Evolutionary conservation across 208 protist genomes (phyloP), one percentile per base, ranked within the genome.

Genomic region (Willaertia magna): DNA sequence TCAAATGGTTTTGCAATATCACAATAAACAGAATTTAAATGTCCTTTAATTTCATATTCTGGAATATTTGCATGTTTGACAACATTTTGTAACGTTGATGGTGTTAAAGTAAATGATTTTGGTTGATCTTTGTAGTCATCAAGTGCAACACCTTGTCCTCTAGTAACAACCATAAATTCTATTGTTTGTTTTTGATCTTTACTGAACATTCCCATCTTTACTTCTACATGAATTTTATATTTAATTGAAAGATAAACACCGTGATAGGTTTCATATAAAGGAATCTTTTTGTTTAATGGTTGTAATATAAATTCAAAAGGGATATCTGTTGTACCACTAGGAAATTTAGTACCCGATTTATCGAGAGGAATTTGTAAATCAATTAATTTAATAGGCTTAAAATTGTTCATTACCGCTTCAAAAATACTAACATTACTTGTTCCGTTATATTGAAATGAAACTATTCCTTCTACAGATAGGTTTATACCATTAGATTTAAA

Each of bases 291-390:
- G 39, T 86, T 46, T 43, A 89, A 75, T 39, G 89, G 43, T 79
- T 92, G 85, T 39, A 96, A 84, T 81, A 86, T 86, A 86, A 97
- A 95, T 87, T 94, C 91, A 85, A 97, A 96, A 40, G 93, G 93
- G 46, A 96, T 79, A 51, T 95, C 92, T 39, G 89, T 93, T 1
- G 40, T 30, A 34, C 94, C 93, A 67, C 92, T 85, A 26, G 89
- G 91, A 26, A 94, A 79, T 43, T 91, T 93, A 26, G 18, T 18
- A 34, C 84, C 92, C 81, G 48, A 47, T 44, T 30, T 20, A 43
- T 40, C 74, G 11, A 91, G 74, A 39, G n/a, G 59, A 48, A 90
- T 89, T 20, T 47, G 51, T 44, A 88, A 61, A 22, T 85, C 49
- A 34, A 93, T 49, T 2, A 95, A 47, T 76, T 91, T 78, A n/a